phyloP scores from a whole-genome alignment of 768 basidiomycete species.

The Phanerodontia chrysosporium region DNA sequence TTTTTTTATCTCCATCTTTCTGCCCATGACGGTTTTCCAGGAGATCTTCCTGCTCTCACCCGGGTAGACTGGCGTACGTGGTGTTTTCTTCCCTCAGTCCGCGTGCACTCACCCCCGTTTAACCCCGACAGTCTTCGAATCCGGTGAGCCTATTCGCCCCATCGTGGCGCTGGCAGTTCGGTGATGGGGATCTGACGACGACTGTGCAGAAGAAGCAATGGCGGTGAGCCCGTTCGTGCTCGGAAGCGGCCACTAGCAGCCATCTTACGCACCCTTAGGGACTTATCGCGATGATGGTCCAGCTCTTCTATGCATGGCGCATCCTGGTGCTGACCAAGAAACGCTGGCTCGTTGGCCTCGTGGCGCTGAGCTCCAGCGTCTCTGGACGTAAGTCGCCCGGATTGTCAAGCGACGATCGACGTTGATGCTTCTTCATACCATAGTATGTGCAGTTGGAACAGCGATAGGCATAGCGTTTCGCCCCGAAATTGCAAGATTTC shows the following conservation, averaged over 20 bases:
- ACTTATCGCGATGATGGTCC: constrained; percentile 11
- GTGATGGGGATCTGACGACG: neutral
- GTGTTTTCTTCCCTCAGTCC: neutral
- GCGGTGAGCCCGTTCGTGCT: neutral
- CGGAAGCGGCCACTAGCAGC: no score
- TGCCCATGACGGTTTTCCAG: no score
- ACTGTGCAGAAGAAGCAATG: neutral
- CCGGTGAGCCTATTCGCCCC: neutral
- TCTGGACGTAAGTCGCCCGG: neutral
- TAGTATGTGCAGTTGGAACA: constrained; percentile 5
- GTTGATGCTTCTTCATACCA: no score
- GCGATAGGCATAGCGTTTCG: constrained; percentile 6
- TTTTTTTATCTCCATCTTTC: no score
- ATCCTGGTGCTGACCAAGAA: constrained; percentile 12
- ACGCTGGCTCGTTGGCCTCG: constrained; percentile 3
- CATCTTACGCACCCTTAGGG: neutral
- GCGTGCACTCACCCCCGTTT: no score
- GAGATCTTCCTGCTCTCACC: neutral
- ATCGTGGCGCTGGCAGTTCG: no score
- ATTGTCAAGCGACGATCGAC: no score
- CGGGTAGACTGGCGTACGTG: neutral
- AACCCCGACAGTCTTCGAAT: no score
- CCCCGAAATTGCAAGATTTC: constrained; percentile 3
- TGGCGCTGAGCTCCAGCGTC: constrained; percentile 1
- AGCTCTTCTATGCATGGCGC: constrained; percentile 17